Conservation (phyloP, 2,329 filamentous ascomycete genomes). For the Beauveria varroae region DNA sequence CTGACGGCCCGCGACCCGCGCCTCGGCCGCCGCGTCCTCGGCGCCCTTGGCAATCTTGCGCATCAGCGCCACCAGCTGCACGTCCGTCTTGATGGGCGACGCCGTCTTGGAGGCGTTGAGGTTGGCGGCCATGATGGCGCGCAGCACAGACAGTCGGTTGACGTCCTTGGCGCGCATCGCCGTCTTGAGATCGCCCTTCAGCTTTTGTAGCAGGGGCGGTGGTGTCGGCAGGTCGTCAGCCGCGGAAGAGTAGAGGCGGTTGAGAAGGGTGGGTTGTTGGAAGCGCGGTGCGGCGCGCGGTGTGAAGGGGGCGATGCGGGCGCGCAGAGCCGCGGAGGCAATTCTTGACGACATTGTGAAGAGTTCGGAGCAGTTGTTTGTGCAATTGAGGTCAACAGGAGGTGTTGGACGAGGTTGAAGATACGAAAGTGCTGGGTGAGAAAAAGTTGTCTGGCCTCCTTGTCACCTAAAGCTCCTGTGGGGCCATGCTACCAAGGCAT, state of each 20-base stretch:
- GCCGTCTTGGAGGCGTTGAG: slow-evolving; percentile 70
- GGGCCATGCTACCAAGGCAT: background rate
- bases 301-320: background rate
- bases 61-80: slow-evolving; percentile 60
- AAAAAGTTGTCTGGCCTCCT: background rate
- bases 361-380: background rate
- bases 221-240: slow-evolving; percentile 14
- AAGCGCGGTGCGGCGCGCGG: background rate
- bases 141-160: slow-evolving; percentile 59
- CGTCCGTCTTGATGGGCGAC: slow-evolving; percentile 62
- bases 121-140: slow-evolving; percentile 59
- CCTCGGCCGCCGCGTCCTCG: slow-evolving; percentile 9
- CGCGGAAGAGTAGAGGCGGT: background rate
- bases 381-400: background rate
- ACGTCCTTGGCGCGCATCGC: slow-evolving; percentile 60
- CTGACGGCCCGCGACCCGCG: slow-evolving; percentile 45
- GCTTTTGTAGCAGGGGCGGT: slow-evolving; percentile 43
- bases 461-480: slow-evolving; percentile 1
- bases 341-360: background rate
- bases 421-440: background rate
- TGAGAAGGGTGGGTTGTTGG: background rate
- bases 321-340: background rate
- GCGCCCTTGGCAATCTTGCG: slow-evolving; percentile 52
- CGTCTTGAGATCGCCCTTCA: slow-evolving; percentile 55
- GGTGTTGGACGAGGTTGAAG: background rate